Conservation (phyloP, 2,329 filamentous ascomycete genomes). For the Tothia fuscella region DNA sequence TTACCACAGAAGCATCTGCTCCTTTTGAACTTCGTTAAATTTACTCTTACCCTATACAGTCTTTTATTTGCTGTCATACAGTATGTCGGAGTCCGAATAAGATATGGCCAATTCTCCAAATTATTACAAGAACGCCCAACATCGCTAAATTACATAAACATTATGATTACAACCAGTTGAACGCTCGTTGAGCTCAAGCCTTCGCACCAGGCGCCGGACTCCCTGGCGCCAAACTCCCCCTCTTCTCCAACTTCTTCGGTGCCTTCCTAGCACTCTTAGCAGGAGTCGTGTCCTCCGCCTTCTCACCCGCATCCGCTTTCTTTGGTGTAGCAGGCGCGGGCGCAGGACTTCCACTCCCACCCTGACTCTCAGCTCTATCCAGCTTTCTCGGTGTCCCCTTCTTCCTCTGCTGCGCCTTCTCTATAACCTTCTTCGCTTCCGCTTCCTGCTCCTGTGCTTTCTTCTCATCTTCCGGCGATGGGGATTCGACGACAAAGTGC, state of each 20-base stretch:
- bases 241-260: slow-evolving; percentile 11
- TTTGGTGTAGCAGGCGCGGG: background rate
- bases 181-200: no score
- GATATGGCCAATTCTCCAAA: no score
- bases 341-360: background rate
- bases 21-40: no score
- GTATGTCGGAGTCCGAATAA: no score
- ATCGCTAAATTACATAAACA: no score
- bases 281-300: background rate
- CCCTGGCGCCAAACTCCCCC: slow-evolving; percentile 1
- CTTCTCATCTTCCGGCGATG: slow-evolving; percentile 8
- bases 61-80: no score
- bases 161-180: no score
- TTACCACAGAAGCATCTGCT: no score
- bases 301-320: background rate
- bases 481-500: slow-evolving; percentile 26
- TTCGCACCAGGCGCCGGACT: background rate
- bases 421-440: slow-evolving; percentile 4
- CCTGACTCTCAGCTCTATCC: background rate
- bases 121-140: no score
- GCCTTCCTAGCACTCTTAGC: slow-evolving; percentile 3
- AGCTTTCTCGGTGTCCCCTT: background rate
- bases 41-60: no score
- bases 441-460: slow-evolving; percentile 2
- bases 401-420: slow-evolving; percentile 8